Percentiles rank a stretch among this genome's conserved stretches.
Evolutionary conservation across 345 rosid genomes (phyloP).

Genomic region (Gossypium thurberi): DNA sequence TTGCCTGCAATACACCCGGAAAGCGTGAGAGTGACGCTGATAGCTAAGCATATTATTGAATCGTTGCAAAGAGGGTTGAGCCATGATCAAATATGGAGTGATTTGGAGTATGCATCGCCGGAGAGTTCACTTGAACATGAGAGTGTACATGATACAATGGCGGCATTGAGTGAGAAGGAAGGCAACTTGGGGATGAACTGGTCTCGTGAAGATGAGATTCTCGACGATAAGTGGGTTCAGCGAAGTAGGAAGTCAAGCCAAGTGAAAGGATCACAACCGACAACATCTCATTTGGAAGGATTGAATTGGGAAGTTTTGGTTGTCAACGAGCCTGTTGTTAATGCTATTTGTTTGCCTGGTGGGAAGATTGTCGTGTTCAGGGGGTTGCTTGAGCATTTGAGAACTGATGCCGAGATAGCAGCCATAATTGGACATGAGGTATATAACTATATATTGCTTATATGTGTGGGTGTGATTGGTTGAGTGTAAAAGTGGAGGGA

Average conservation of each 20-base stretch:
- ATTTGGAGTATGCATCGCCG: constrained; percentile 55
- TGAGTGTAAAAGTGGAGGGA: too few species aligned
- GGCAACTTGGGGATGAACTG: constrained; percentile 37
- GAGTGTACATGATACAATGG: constrained; percentile 38
- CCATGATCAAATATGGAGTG: constrained; percentile 65
- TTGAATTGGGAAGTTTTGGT: constrained; percentile 89
- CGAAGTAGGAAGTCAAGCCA: constrained; percentile 56
- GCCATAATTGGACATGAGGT: constrained; percentile 93
- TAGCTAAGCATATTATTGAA: constrained; percentile 62
- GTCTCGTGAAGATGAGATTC: constrained; percentile 68
- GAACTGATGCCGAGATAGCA: constrained; percentile 78
- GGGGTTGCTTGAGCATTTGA: constrained; percentile 72
- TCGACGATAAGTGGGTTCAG: constrained; percentile 84
- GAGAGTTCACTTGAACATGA: constrained; percentile 27
- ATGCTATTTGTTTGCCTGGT: constrained; percentile 86
- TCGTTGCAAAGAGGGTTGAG: constrained; percentile 79
- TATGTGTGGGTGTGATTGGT: too few species aligned
- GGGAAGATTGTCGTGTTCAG: constrained; percentile 89
- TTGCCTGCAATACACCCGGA: constrained; percentile 81
- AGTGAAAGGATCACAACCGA: constrained; percentile 34
- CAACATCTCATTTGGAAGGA: constrained; percentile 68
- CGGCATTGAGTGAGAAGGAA: constrained; percentile 34
- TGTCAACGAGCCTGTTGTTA: constrained; percentile 62
- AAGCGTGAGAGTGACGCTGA: constrained; percentile 63
- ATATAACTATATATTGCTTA: neutral